These are phyloP conservation scores for Penicillium subrubescens DNA, from an alignment of 495 filamentous ascomycete species.

Conservation along the genomic window DNA sequence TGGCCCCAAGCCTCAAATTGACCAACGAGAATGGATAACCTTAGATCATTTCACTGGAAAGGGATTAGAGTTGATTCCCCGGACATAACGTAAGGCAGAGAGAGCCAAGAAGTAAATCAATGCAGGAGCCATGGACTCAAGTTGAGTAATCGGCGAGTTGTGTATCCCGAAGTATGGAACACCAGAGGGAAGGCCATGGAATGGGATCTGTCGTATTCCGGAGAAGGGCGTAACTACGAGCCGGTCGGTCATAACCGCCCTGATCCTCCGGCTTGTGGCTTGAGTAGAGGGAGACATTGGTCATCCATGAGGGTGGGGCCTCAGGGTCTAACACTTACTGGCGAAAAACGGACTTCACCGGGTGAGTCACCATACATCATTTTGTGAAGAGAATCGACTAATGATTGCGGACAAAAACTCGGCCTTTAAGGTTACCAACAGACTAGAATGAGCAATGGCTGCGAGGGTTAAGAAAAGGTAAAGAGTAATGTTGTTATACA, in stretches of 20 bases:
- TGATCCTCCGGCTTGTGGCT: neutral
- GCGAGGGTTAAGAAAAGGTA: neutral
- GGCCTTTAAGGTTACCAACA: neutral
- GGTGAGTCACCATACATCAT: slow-evolving; percentile 1
- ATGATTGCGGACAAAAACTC: neutral
- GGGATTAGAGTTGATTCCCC: neutral
- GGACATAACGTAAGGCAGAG: neutral
- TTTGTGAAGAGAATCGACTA: neutral
- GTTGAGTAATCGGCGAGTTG: slow-evolving; percentile 2
- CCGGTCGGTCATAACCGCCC: slow-evolving; percentile 3
- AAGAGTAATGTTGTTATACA: neutral
- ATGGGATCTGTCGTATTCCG: neutral
- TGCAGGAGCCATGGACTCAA: too few species aligned
- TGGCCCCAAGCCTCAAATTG: neutral
- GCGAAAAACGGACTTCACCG: slow-evolving; percentile 6
- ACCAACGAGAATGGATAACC: neutral
- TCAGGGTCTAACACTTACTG: neutral
- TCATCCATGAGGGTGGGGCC: neutral
- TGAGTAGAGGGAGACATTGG: neutral
- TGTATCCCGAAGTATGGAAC: neutral
- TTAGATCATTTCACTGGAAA: neutral
- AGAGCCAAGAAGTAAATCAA: neutral
- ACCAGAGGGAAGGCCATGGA: neutral
- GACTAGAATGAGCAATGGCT: neutral
- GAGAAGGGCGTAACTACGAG: slow-evolving; percentile 8